Evolutionary conservation across 1,284 basidiomycete species (phyloP), one percentile per base, ranked within the genome.

Genomic region (Marasmius sp.): DNA sequence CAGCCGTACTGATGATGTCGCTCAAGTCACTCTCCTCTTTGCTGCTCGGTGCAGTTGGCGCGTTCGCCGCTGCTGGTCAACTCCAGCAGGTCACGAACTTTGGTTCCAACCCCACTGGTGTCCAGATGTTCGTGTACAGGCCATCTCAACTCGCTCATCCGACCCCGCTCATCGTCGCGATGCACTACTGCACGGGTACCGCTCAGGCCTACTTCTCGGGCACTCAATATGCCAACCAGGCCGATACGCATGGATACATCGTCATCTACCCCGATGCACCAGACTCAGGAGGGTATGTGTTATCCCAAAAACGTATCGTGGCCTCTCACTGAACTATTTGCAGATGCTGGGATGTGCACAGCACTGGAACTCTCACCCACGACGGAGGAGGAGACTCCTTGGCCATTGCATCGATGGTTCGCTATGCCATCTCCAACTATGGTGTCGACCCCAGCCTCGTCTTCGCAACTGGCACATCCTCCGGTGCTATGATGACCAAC

Each of bases 401-500:
- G 53, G 82, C 75, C 10, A 85, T 86, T 64, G 81, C 78, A 0
- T 80, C 74, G 16, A 77, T 77, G 67, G 77, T 81, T 18, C 74
- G 77, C 48, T 85, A 79, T 67, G 80, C 84, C 33, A 82, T 85
- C 58, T 49, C 71, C 27, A 83, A 75, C 68, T 83, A 75, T 64
- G 77, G 77, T 43, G 82, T 83, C 53, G 79, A 84, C 66, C 47
- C 79, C 1, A 68, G 64, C 51, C 72, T 74, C 41, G 83, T 85
- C 58, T 85, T 79, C 68, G 78, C 75, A 39, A 82, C 81, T 53
- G 84, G 84, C 20, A 77, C 78, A 1, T 82, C 80, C 7, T 85
- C 83, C 9, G 84, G 84, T 59, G 84, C 83, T 7, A 86, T 86
- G 84, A 85, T 86, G 84, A 85, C 84, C 57, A 82, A 80, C 67